phyloP scores from a whole-genome alignment of 352 stramenopile species.

The Sclerospora graminicola region DNA sequence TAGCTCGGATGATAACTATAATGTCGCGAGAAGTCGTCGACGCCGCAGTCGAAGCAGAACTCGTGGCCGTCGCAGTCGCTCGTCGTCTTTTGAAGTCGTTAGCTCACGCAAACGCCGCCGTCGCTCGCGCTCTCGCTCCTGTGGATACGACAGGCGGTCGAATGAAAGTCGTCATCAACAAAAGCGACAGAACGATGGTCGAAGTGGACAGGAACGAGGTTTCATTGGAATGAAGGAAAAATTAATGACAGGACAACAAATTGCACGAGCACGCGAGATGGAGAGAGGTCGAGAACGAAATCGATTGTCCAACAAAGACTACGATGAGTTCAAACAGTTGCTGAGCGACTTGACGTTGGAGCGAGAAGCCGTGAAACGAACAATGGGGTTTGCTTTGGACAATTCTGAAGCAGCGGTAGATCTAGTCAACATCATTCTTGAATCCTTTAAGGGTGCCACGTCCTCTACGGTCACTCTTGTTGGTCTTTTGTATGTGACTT shows the following conservation, averaged over 20 bases:
- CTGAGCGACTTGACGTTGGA: slow-evolving; percentile 45
- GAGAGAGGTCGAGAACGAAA: slow-evolving; percentile 47
- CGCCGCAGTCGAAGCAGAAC: slow-evolving; percentile 11
- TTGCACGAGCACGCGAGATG: slow-evolving; percentile 54
- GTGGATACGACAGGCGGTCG: slow-evolving; percentile 4
- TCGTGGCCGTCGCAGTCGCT: slow-evolving; percentile 15
- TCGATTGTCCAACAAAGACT: slow-evolving; percentile 34
- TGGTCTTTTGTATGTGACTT: slow-evolving; percentile 70
- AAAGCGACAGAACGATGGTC: slow-evolving; percentile 4
- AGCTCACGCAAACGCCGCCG: slow-evolving; percentile 8
- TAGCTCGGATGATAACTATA: slow-evolving; percentile 6
- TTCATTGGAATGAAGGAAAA: slow-evolving; percentile 11
- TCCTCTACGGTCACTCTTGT: slow-evolving; percentile 39
- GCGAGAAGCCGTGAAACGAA: slow-evolving; percentile 51
- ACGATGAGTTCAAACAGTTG: slow-evolving; percentile 42
- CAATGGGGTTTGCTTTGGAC: slow-evolving; percentile 73
- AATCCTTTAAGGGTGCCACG: slow-evolving; percentile 30
- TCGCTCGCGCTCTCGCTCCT: slow-evolving; percentile 11
- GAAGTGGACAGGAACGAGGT: not conserved
- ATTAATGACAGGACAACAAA: slow-evolving; percentile 60
- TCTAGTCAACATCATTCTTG: slow-evolving; percentile 39
- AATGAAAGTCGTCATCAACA: slow-evolving; percentile 4
- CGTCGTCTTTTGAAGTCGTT: slow-evolving; percentile 17
- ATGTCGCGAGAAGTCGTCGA: slow-evolving; percentile 5
- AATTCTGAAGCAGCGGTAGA: slow-evolving; percentile 70